These are phyloP conservation scores for Russula compacta DNA, from an alignment of 768 basidiomycete genomes.

Conservation along the genomic window DNA sequence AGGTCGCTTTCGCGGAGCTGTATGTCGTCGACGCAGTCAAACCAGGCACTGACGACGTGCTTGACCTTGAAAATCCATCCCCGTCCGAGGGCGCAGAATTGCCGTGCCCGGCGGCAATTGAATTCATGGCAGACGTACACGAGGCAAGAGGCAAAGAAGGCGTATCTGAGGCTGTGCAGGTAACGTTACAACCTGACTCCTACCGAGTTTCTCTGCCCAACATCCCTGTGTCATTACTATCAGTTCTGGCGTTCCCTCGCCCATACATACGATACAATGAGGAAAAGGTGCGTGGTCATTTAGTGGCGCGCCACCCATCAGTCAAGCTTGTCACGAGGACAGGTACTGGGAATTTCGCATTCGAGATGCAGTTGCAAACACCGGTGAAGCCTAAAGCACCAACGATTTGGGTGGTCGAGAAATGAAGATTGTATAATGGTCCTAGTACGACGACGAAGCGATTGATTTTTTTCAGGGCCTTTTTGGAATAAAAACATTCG, in stretches of 20 bases:
- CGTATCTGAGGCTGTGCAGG: conserved; percentile 32
- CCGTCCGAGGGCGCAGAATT: conserved; percentile 59
- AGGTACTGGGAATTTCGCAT: conserved; percentile 80
- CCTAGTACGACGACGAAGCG: neutral
- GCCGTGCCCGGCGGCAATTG: conserved; percentile 71
- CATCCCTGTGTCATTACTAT: neutral
- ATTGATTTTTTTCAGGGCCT: neutral
- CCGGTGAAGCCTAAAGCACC: neutral
- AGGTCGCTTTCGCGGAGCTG: conserved; percentile 52
- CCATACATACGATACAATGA: conserved; percentile 60
- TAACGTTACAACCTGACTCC: conserved; percentile 11
- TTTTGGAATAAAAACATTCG: neutral
- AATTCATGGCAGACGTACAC: conserved; percentile 75
- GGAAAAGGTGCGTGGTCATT: conserved; percentile 53
- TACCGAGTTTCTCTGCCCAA: neutral
- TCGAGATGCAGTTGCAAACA: conserved; percentile 33
- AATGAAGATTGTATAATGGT: neutral
- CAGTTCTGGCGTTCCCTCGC: conserved; percentile 69
- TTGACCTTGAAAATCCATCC: conserved; percentile 66
- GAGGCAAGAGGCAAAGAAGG: conserved; percentile 47
- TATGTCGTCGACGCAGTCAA: conserved; percentile 39
- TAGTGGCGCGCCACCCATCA: neutral
- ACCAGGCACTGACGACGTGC: conserved; percentile 34
- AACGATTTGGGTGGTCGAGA: neutral
- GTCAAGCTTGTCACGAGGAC: conserved; percentile 19